phyloP scores from a whole-genome alignment of 805 yeast species.

The Saturnispora gosingensis region DNA sequence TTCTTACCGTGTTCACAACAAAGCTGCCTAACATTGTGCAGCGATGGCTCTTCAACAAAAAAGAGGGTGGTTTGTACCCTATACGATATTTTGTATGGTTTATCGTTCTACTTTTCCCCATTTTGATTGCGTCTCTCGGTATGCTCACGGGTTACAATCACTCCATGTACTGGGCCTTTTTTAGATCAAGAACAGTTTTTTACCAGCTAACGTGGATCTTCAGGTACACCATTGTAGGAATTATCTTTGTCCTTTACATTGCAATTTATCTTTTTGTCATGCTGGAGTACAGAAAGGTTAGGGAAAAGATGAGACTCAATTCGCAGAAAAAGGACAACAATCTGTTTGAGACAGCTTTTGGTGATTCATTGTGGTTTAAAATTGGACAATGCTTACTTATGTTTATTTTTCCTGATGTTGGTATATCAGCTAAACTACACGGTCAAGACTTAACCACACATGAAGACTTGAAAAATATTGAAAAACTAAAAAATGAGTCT shows the following conservation, averaged over 20 bases:
- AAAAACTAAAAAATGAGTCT: slow-evolving; percentile 14
- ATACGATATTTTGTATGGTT: slow-evolving; percentile 49
- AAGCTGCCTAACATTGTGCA: slow-evolving; percentile 23
- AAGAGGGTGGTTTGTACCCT: slow-evolving; percentile 68
- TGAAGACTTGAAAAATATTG: slow-evolving; percentile 22
- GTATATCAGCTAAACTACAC: slow-evolving; percentile 23
- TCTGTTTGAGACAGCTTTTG: slow-evolving; percentile 11
- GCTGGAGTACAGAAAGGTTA: slow-evolving; percentile 44
- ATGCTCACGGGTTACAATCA: slow-evolving; percentile 46
- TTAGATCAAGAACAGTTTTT: slow-evolving; percentile 54
- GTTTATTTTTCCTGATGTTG: slow-evolving; percentile 27
- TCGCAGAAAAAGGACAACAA: slow-evolving; percentile 2
- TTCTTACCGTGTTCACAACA: slow-evolving; percentile 60
- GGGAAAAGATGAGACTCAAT: slow-evolving; percentile 4
- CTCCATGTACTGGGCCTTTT: slow-evolving; percentile 66
- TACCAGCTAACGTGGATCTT: slow-evolving; percentile 87
- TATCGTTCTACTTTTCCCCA: slow-evolving; percentile 52
- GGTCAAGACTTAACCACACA: slow-evolving; percentile 22
- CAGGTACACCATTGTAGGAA: slow-evolving; percentile 54
- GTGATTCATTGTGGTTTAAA: slow-evolving; percentile 27
- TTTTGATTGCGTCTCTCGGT: slow-evolving; percentile 69
- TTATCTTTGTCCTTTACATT: slow-evolving; percentile 56
- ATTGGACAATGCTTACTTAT: slow-evolving; percentile 19
- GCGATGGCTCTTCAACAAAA: slow-evolving; percentile 2
- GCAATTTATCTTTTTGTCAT: slow-evolving; percentile 67